Evolutionary conservation across 331 rosid genomes (phyloP).

Genomic region (Quercus tomentella): DNA sequence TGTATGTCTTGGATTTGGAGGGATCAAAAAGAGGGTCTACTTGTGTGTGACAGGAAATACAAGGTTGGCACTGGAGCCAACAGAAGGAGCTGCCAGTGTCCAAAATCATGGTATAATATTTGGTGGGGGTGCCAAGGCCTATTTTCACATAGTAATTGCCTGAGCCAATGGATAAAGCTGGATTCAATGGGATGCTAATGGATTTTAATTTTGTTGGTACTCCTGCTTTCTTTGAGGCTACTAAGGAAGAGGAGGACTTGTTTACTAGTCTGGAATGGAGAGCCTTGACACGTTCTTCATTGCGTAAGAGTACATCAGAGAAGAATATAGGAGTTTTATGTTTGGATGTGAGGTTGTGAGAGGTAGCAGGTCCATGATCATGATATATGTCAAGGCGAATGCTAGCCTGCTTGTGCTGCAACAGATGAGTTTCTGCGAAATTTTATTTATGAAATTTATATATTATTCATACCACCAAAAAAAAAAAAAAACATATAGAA

Average conservation of each 20-base stretch:
- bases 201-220: constrained; percentile 15
- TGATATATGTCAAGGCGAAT: constrained; percentile 33
- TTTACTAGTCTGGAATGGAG: constrained; percentile 26
- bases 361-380: constrained; percentile 20
- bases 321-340: background rate
- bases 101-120: constrained; percentile 36
- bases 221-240: constrained; percentile 3
- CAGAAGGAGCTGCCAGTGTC: constrained; percentile 73
- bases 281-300: constrained; percentile 37
- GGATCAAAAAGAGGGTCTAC: constrained; percentile 48
- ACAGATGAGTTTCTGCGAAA: constrained; percentile 35
- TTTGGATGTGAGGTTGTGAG: constrained; percentile 10
- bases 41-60: constrained; percentile 48
- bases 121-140: constrained; percentile 56
- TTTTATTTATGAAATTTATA: background rate
- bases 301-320: constrained; percentile 33
- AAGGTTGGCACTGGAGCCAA: constrained; percentile 70
- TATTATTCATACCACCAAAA: too few relatives aligned
- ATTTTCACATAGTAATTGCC: constrained; percentile 57
- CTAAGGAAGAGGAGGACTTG: constrained; percentile 11
- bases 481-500: too few relatives aligned
- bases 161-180: constrained; percentile 45
- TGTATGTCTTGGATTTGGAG: constrained; percentile 42
- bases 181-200: constrained; percentile 34
- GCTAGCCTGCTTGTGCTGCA: constrained; percentile 21